A percentile compares a stretch with the other conserved stretches of the same genome.
Conservation (phyloP, 176 grass and related monocot species). For the Zea mays region Zm-B73-REFERENCE-NAM-5.0 NC_050097.1:1815501-1816000, state of each 20-base stretch:
- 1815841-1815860: neutral
- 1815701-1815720: constrained; percentile 45
- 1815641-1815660: constrained; percentile 80
- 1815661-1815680: constrained; percentile 72
- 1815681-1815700: constrained; percentile 45
- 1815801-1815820: too few species aligned
- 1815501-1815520: constrained; percentile 10
- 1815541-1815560: too few species aligned
- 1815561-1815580: neutral
- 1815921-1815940: neutral
- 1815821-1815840: too few species aligned
- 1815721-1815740: neutral
- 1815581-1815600: neutral
- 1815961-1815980: neutral
- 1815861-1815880: constrained; percentile 9
- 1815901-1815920: neutral
- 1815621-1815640: constrained; percentile 83
- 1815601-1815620: neutral
- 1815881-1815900: constrained; percentile 19
- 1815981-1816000: too few species aligned
- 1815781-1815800: too few species aligned
- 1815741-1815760: too few species aligned
- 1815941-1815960: neutral
- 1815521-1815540: constrained; percentile 36
- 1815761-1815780: too few species aligned